Percentiles rank a stretch among this genome's conserved stretches.
phyloP scores from a whole-genome alignment of 192 early-diverging fungal species.

The Ramicandelaber brevisporus region DNA sequence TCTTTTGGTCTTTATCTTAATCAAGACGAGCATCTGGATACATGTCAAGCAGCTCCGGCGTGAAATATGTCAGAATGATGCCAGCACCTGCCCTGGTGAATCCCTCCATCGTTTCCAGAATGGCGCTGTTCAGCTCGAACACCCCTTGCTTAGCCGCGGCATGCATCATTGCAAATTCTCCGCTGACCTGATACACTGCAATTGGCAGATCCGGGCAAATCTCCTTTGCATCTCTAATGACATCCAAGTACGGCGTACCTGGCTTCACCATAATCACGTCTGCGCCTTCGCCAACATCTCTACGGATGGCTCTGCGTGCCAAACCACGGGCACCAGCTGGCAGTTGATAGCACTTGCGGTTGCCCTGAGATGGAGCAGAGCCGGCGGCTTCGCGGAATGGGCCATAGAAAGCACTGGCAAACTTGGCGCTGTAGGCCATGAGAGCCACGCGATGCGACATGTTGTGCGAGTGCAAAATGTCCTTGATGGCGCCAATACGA shows the following conservation, averaged over 20 bases:
- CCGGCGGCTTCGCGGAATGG: slow-evolving; percentile 92
- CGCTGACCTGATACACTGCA: slow-evolving; percentile 90
- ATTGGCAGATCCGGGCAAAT: slow-evolving; percentile 60
- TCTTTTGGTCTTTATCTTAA: too few relatives aligned
- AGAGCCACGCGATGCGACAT: slow-evolving; percentile 55
- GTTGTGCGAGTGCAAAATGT: slow-evolving; percentile 42
- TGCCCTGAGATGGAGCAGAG: slow-evolving; percentile 73
- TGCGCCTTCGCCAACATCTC: slow-evolving; percentile 82
- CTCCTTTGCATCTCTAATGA: slow-evolving; percentile 65
- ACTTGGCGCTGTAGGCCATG: slow-evolving; percentile 96
- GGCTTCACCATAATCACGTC: slow-evolving; percentile 98
- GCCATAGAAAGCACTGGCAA: slow-evolving; percentile 83
- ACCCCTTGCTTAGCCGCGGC: slow-evolving; percentile 62
- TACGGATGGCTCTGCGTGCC: slow-evolving; percentile 62
- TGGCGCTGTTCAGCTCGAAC: slow-evolving; percentile 56
- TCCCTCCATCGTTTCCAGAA: slow-evolving; percentile 60
- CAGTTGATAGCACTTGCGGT: slow-evolving; percentile 87
- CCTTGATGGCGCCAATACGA: slow-evolving; percentile 79
- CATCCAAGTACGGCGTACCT: slow-evolving; percentile 80
- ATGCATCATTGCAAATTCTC: slow-evolving; percentile 64
- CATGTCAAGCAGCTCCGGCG: slow-evolving; percentile 72
- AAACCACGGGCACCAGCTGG: slow-evolving; percentile 71
- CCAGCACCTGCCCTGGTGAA: slow-evolving; percentile 75
- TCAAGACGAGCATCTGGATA: too few relatives aligned
- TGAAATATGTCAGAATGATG: slow-evolving; percentile 90